Evolutionary conservation across 169 alveolate species (phyloP).

Genomic region (Cryptosporidium viatorum): DNA sequence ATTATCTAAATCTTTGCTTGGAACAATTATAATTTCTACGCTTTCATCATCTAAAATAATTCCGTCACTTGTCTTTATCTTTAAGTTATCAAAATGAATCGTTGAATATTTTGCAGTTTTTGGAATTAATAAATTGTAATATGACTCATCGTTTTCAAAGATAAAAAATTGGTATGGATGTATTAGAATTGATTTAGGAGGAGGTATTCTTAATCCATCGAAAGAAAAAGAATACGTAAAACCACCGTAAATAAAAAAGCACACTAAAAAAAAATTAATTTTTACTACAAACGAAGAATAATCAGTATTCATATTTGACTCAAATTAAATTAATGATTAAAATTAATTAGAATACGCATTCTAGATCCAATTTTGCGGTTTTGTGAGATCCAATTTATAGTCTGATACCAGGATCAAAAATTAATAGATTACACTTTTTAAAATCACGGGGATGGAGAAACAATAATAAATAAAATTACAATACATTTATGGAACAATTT

Average conservation of each 20-base stretch:
- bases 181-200: slow-evolving; percentile 25
- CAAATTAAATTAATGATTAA: background rate
- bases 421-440: background rate
- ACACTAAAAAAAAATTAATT: background rate
- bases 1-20: slow-evolving; percentile 29
- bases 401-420: slow-evolving; percentile 25
- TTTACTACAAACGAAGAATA: background rate
- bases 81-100: slow-evolving; percentile 5
- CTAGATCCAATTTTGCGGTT: slow-evolving; percentile 29
- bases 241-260: background rate
- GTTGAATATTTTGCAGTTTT: background rate
- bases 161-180: slow-evolving; percentile 51
- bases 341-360: background rate
- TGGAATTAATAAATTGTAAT: background rate
- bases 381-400: slow-evolving; percentile 20
- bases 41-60: background rate
- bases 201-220: slow-evolving; percentile 24
- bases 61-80: background rate
- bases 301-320: background rate
- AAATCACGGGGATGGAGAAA: background rate
- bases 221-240: background rate
- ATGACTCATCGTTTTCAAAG: background rate
- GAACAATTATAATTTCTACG: slow-evolving; percentile 23
- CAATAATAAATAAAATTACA: no score
- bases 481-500: no score